Conservation (phyloP, 441 rosid species). For the Arabidopsis hybrid region DNA sequence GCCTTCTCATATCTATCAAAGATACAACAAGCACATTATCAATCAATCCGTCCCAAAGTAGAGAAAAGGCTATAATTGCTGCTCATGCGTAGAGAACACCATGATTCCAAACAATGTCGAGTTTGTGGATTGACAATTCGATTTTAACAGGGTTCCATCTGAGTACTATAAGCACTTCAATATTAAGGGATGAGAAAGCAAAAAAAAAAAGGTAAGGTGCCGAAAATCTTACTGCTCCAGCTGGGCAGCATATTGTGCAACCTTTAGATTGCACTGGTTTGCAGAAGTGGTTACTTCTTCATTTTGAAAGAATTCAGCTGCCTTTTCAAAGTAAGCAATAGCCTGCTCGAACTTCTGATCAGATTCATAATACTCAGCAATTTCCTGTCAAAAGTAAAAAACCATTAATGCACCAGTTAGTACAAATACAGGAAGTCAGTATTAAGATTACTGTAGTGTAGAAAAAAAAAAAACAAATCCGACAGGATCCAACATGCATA, state of each 20-base stretch:
- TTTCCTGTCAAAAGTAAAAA: constrained; percentile 64
- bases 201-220: constrained; percentile 1
- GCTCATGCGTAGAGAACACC: neutral
- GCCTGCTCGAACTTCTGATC: constrained; percentile 81
- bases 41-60: constrained; percentile 9
- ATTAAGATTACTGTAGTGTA: constrained; percentile 8
- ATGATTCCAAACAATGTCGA: constrained; percentile 3
- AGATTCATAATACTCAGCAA: constrained; percentile 84
- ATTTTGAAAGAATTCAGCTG: constrained; percentile 91
- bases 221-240: constrained; percentile 72
- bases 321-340: constrained; percentile 78
- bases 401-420: constrained; percentile 14
- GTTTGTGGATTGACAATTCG: neutral
- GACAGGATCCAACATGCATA: constrained; percentile 22
- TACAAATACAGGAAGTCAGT: neutral
- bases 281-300: constrained; percentile 96
- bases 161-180: constrained; percentile 16
- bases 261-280: constrained; percentile 98
- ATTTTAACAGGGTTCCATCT: neutral
- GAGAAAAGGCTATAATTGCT: constrained; percentile 3
- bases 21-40: constrained; percentile 29
- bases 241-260: constrained; percentile 91
- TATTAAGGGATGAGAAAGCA: constrained; percentile 3
- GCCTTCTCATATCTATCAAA: constrained; percentile 82
- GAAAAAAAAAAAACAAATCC: neutral